Percentiles rank a stretch among this genome's conserved stretches.
Evolutionary conservation across 2,329 filamentous ascomycete species (phyloP).

Genomic region (Sordariomycetes sp.): DNA sequence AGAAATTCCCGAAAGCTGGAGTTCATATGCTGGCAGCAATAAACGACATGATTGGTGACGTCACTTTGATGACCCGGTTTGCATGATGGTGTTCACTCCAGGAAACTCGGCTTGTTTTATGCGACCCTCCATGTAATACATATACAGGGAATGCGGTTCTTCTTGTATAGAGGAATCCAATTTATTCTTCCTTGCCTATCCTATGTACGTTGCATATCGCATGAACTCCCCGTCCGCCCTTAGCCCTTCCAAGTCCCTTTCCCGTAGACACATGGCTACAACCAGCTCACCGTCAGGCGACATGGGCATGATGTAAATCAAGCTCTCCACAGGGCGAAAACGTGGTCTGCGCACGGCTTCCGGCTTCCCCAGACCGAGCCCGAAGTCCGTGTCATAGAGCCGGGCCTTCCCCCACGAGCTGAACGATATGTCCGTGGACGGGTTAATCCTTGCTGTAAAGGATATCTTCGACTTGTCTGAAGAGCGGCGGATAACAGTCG

Average conservation of each 20-base stretch:
- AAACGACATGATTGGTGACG: too few species aligned
- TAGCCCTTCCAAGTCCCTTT: constrained; percentile 35
- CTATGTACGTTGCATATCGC: constrained; percentile 3
- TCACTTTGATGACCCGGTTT: too few species aligned
- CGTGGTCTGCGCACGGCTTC: constrained; percentile 34
- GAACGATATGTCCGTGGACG: constrained; percentile 33
- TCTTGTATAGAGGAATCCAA: neutral
- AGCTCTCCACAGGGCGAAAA: constrained; percentile 31
- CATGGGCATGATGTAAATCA: constrained; percentile 39
- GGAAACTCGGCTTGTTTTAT: too few species aligned
- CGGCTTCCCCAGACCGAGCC: constrained; percentile 30
- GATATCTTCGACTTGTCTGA: constrained; percentile 23
- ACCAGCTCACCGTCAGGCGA: constrained; percentile 28
- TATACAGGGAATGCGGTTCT: neutral
- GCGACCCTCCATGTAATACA: too few species aligned
- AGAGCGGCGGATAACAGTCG: constrained; percentile 23
- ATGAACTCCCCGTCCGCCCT: constrained; percentile 28
- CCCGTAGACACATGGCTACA: constrained; percentile 30
- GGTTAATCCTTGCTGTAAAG: constrained; percentile 22
- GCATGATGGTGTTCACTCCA: too few species aligned
- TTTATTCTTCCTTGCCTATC: neutral
- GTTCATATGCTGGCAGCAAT: neutral
- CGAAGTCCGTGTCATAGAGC: constrained; percentile 34
- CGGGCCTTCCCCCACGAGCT: constrained; percentile 43
- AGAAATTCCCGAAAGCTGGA: neutral